Evolutionary conservation across 163 green algal genomes (phyloP).

Genomic region (Chloromonas sp.): DNA sequence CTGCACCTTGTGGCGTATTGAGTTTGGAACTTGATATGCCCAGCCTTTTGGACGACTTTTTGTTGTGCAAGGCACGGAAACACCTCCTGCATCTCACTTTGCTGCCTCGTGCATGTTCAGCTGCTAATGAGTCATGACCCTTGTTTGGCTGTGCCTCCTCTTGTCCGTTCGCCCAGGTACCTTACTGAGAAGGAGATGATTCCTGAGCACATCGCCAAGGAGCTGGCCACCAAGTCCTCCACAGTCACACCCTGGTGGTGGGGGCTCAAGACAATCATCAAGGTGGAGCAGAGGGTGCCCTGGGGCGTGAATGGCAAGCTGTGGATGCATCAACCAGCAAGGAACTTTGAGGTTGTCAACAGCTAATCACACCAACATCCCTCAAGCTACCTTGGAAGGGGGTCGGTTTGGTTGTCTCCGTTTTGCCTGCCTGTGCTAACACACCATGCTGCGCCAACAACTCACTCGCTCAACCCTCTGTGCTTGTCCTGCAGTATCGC

Average conservation of each 20-base stretch:
- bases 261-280: conserved; percentile 49
- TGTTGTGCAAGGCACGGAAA: no score
- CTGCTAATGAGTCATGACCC: background rate
- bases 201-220: conserved; percentile 23
- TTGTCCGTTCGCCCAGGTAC: conserved; percentile 4
- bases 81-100: no score
- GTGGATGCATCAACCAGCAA: no score
- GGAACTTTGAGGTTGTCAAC: no score
- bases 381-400: no score
- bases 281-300: conserved; percentile 17
- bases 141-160: background rate
- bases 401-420: background rate
- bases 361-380: no score
- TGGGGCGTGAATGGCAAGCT: no score
- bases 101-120: no score
- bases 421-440: background rate
- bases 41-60: no score
- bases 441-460: no score
- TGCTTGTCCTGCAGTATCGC: conserved; percentile 41
- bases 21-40: no score
- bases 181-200: conserved; percentile 19
- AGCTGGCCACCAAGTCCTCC: conserved; percentile 33
- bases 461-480: background rate
- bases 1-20: no score
- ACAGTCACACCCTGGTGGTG: conserved; percentile 61